phyloP scores from a whole-genome alignment of 306 rosid species.

The Trichosanthes truncata region DNA sequence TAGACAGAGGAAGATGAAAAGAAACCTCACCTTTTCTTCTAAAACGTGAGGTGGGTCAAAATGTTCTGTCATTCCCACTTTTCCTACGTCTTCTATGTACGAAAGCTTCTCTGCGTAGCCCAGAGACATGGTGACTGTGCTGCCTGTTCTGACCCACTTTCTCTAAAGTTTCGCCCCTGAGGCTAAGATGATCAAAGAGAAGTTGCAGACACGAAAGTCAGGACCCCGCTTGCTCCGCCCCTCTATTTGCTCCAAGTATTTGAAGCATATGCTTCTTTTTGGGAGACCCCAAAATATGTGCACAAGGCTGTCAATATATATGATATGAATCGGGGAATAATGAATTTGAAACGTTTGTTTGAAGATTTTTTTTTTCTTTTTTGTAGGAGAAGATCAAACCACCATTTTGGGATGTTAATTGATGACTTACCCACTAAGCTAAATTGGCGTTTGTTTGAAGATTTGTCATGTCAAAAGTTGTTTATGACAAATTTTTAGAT shows the following conservation, averaged over 20 bases:
- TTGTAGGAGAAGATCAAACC: too few species aligned
- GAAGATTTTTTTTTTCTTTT: too few species aligned
- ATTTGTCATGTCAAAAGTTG: not conserved
- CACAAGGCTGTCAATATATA: not conserved
- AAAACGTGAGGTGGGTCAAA: conserved; percentile 68
- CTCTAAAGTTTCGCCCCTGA: conserved; percentile 3
- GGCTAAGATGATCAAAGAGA: not conserved
- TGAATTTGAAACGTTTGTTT: not conserved
- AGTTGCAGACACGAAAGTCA: not conserved
- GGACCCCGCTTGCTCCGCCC: not conserved
- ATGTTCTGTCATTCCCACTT: conserved; percentile 84
- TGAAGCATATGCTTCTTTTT: not conserved
- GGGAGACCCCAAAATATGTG: not conserved
- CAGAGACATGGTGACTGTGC: conserved; percentile 51
- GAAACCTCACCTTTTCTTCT: conserved; percentile 52
- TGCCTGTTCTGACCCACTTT: conserved; percentile 14
- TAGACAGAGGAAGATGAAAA: not conserved
- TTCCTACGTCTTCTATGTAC: conserved; percentile 88
- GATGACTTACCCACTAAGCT: too few species aligned
- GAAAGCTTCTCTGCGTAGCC: conserved; percentile 98
- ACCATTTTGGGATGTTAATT: too few species aligned
- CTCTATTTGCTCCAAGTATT: not conserved
- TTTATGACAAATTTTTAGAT: not conserved
- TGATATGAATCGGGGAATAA: not conserved
- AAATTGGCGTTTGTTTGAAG: not conserved